Evolutionary conservation across 1,284 basidiomycete genomes (phyloP).

Genomic region (Macrocybe sp.): DNA sequence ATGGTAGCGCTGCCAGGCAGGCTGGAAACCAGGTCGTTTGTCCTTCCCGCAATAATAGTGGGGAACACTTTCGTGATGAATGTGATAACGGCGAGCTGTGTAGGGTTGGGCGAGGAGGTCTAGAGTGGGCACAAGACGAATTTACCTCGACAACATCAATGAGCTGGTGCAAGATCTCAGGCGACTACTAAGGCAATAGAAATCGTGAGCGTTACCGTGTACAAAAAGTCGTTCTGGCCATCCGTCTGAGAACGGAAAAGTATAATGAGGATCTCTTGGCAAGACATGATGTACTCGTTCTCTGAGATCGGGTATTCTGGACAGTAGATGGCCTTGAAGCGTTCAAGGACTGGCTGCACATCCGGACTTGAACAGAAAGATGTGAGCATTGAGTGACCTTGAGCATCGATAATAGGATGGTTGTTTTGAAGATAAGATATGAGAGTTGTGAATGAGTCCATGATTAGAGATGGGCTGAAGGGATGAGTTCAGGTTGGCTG

Average conservation of each 20-base stretch:
- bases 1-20: conserved; percentile 12
- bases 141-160: conserved; percentile 15
- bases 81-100: conserved; percentile 13
- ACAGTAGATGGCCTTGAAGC: conserved; percentile 6
- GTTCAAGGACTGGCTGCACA: conserved; percentile 10
- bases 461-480: not conserved
- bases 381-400: no score
- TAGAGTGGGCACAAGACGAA: not conserved
- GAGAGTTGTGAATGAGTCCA: not conserved
- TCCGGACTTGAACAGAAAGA: not conserved
- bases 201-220: not conserved
- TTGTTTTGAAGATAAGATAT: not conserved
- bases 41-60: conserved; percentile 8
- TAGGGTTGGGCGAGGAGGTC: not conserved
- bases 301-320: conserved; percentile 9
- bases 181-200: not conserved
- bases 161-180: conserved; percentile 6
- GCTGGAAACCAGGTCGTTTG: conserved; percentile 6
- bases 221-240: conserved; percentile 8
- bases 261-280: conserved; percentile 13
- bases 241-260: conserved; percentile 10
- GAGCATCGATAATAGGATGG: no score
- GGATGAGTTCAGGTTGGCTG: not conserved
- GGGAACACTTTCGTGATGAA: conserved; percentile 15
- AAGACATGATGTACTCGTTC: conserved; percentile 14